Evolutionary conservation across 805 yeast genomes (phyloP).

Genomic region (Saturnispora gosingensis): DNA sequence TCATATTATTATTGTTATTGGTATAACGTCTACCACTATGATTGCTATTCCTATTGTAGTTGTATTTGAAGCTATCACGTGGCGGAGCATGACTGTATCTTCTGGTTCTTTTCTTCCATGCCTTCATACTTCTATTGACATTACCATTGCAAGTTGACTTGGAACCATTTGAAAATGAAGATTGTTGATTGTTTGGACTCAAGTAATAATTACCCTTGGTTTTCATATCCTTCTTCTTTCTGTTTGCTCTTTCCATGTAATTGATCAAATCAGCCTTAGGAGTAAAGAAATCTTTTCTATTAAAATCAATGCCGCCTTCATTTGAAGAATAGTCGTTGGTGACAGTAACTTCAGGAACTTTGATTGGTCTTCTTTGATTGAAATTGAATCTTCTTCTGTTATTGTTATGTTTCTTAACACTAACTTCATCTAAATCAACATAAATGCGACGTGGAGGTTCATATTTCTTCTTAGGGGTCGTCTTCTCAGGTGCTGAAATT

Average conservation of each 20-base stretch:
- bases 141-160: constrained; percentile 8
- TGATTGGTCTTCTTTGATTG: constrained; percentile 23
- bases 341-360: constrained; percentile 19
- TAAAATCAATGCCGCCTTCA: constrained; percentile 29
- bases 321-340: constrained; percentile 9
- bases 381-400: constrained; percentile 11
- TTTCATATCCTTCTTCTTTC: constrained; percentile 11
- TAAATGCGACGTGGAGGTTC: constrained; percentile 11
- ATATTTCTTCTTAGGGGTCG: constrained; percentile 8
- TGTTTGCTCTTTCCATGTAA: constrained; percentile 58
- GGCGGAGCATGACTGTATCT: constrained; percentile 14
- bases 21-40: constrained; percentile 10
- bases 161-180: constrained; percentile 2
- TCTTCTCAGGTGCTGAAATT: background rate
- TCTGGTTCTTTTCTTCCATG: constrained; percentile 24
- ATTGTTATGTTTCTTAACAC: background rate
- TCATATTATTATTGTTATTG: constrained; percentile 1
- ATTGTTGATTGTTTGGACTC: background rate
- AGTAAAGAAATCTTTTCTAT: constrained; percentile 67
- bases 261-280: constrained; percentile 67
- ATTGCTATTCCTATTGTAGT: constrained; percentile 10
- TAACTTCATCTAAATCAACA: constrained; percentile 5
- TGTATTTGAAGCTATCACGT: constrained; percentile 7
- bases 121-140: constrained; percentile 18
- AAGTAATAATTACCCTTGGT: constrained; percentile 10